phyloP scores from a whole-genome alignment of 2,329 filamentous ascomycete genomes.

The Pseudogymnoascus sp. region DNA sequence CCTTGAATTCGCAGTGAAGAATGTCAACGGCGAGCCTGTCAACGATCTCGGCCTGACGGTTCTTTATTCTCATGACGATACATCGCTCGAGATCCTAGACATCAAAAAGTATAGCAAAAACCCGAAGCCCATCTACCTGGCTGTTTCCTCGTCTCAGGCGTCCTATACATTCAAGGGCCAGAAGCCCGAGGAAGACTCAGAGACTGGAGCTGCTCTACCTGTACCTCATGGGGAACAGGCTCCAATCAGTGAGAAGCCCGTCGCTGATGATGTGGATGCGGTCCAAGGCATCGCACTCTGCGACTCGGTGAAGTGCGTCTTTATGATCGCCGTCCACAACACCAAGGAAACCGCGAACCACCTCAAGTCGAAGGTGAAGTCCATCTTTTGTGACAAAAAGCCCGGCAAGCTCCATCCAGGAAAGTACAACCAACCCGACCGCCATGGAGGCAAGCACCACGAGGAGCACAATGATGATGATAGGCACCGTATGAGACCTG shows the following conservation, averaged over 20 bases:
- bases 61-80: slow-evolving; percentile 1
- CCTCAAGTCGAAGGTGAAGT: background rate
- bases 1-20: background rate
- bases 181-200: background rate
- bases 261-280: background rate
- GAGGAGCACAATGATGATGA: background rate
- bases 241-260: background rate
- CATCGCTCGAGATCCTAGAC: background rate
- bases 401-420: background rate
- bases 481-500: background rate
- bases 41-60: background rate
- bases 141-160: background rate
- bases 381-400: background rate
- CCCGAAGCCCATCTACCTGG: background rate
- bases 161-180: background rate
- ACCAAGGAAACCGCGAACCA: slow-evolving; percentile 1
- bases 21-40: background rate
- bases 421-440: background rate
- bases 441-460: background rate
- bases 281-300: background rate
- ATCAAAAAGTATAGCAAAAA: background rate
- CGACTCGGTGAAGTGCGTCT: background rate
- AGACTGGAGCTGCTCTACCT: background rate
- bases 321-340: slow-evolving; percentile 5
- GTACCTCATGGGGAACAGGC: background rate